Conservation (phyloP, 2,329 filamentous ascomycete genomes). For the Phoma sp. region DNA sequence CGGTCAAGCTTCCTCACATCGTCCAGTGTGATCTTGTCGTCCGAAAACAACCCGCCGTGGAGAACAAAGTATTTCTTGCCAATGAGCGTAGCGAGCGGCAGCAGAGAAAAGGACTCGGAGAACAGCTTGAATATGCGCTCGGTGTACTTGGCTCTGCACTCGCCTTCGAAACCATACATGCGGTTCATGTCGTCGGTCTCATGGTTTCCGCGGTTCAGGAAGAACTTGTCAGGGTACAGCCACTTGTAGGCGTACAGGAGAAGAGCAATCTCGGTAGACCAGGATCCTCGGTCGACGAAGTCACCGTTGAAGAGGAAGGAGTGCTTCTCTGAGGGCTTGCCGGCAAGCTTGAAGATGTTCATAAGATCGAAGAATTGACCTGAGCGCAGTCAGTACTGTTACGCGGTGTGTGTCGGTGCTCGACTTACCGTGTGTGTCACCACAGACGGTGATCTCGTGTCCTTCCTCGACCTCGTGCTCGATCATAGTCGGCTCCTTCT, state of each 20-base stretch:
- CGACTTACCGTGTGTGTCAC: constrained; percentile 86
- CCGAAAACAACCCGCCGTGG: constrained; percentile 93
- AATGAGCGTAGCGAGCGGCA: constrained; percentile 90
- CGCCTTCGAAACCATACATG: constrained; percentile 97
- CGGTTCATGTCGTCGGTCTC: constrained; percentile 99
- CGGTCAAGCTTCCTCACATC: constrained; percentile 93
- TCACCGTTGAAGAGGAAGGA: constrained; percentile 98
- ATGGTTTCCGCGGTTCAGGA: constrained; percentile 97
- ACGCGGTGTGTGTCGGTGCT: not conserved
- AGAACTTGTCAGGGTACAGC: constrained; percentile 86
- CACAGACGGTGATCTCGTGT: constrained; percentile 88
- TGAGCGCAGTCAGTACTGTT: constrained; percentile 47
- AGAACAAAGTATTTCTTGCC: constrained; percentile 90
- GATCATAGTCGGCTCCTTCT: constrained; percentile 95
- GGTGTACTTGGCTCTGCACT: constrained; percentile 98
- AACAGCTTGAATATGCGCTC: constrained; percentile 96
- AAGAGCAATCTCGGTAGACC: constrained; percentile 96
- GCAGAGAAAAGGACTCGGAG: constrained; percentile 94
- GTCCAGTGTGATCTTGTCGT: constrained; percentile 89
- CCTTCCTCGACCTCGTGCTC: constrained; percentile 83
- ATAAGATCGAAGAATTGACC: constrained; percentile 98
- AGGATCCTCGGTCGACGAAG: constrained; percentile 96
- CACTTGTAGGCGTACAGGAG: constrained; percentile 97
- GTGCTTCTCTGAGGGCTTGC: constrained; percentile 82
- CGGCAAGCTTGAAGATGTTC: constrained; percentile 93